Evolutionary conservation across 371 early-diverging fungal genomes (phyloP).

Genomic region (Mortierella sp.): DNA sequence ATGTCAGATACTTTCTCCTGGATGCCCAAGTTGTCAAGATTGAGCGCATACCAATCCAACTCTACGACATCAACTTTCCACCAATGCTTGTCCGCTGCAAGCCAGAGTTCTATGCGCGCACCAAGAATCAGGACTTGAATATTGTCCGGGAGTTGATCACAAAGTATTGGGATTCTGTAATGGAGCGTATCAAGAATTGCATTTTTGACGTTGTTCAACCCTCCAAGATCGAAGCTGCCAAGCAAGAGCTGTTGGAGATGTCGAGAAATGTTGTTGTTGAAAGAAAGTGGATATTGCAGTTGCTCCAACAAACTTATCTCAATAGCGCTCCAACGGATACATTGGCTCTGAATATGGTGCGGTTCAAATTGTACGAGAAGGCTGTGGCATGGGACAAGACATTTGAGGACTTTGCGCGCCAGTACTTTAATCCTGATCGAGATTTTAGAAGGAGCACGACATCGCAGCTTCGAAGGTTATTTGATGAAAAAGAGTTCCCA

Average conservation of each 20-base stretch:
- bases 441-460: slow-evolving; percentile 77
- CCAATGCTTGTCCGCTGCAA: slow-evolving; percentile 76
- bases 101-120: slow-evolving; percentile 62
- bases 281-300: slow-evolving; percentile 81
- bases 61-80: slow-evolving; percentile 87
- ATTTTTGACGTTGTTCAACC: slow-evolving; percentile 74
- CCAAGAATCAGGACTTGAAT: slow-evolving; percentile 78
- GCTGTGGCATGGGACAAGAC: slow-evolving; percentile 86
- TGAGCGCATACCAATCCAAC: slow-evolving; percentile 78
- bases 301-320: slow-evolving; percentile 83
- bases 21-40: slow-evolving; percentile 82
- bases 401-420: slow-evolving; percentile 79
- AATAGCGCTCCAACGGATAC: slow-evolving; percentile 84
- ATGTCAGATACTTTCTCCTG: slow-evolving; percentile 82
- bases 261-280: slow-evolving; percentile 77
- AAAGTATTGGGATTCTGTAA: slow-evolving; percentile 80
- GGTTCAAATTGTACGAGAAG: slow-evolving; percentile 80
- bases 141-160: slow-evolving; percentile 68
- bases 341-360: slow-evolving; percentile 81
- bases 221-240: slow-evolving; percentile 74
- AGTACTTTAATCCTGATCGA: slow-evolving; percentile 81
- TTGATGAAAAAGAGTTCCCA: slow-evolving; percentile 65
- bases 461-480: slow-evolving; percentile 73
- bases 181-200: slow-evolving; percentile 69
- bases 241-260: slow-evolving; percentile 71